Evolutionary conservation across 2,329 filamentous ascomycete genomes (phyloP).

Genomic region (Talaromyces funiculosus): DNA sequence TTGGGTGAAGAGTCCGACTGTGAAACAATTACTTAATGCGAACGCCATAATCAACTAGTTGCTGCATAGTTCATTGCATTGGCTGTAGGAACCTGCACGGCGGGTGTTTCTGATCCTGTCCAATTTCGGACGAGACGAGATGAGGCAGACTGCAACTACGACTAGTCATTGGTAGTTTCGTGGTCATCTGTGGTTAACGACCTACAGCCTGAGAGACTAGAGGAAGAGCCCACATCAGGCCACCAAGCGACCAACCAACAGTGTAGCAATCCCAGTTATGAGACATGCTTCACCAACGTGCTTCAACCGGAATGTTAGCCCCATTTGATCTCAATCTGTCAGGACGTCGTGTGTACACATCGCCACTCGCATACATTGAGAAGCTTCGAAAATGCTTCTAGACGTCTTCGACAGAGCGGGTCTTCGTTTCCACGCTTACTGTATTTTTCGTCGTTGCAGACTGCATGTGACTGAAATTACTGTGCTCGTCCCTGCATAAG

Average conservation of each 20-base stretch:
- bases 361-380: background rate
- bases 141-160: background rate
- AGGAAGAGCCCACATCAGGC: background rate
- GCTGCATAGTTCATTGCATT: background rate
- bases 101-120: background rate
- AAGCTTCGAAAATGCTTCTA: conserved; percentile 3
- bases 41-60: no score
- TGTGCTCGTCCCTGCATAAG: background rate
- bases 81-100: background rate
- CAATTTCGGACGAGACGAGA: no score
- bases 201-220: background rate
- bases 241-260: background rate
- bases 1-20: background rate
- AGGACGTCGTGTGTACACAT: background rate
- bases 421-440: background rate
- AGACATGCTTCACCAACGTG: background rate
- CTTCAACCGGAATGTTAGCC: background rate
- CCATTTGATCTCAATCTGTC: background rate
- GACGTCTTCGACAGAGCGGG: background rate
- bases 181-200: no score
- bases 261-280: background rate
- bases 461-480: background rate
- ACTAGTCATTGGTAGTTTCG: background rate
- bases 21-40: background rate
- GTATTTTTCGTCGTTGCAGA: background rate